Percentiles rank a stretch among this genome's conserved stretches.
These are phyloP conservation scores for Suillus paluster DNA, from an alignment of 768 basidiomycete species.

Conservation along the genomic window DNA sequence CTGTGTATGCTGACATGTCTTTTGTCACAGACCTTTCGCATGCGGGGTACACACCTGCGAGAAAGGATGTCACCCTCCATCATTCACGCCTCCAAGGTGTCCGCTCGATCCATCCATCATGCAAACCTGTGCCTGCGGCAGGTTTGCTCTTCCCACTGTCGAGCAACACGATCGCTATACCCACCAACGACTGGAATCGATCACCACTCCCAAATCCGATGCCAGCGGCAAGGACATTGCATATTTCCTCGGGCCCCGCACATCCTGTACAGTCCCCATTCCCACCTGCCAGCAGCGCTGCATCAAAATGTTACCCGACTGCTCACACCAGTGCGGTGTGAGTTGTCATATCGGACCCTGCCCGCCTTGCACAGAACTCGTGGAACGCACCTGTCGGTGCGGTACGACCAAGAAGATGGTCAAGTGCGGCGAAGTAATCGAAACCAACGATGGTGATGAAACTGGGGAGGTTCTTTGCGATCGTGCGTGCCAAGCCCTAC, in stretches of 20 bases:
- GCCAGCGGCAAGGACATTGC: neutral
- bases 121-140: conserved; percentile 84
- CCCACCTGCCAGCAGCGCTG: conserved; percentile 80
- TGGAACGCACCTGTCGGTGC: conserved; percentile 86
- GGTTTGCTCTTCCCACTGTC: conserved; percentile 47
- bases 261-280: conserved; percentile 72
- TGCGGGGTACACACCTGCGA: conserved; percentile 80
- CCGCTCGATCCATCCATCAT: conserved; percentile 74
- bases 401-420: conserved; percentile 63
- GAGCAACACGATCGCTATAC: conserved; percentile 18
- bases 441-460: conserved; percentile 39
- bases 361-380: conserved; percentile 72
- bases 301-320: conserved; percentile 61
- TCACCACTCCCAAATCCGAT: conserved; percentile 11
- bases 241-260: conserved; percentile 45
- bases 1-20: neutral
- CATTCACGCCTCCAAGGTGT: conserved; percentile 58
- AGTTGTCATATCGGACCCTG: conserved; percentile 82
- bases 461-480: conserved; percentile 81
- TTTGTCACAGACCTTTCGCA: conserved; percentile 61
- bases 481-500: conserved; percentile 73
- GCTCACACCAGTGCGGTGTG: conserved; percentile 73
- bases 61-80: conserved; percentile 79
- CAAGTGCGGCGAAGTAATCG: conserved; percentile 48
- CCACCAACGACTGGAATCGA: neutral